phyloP scores from a whole-genome alignment of 495 filamentous ascomycete genomes.

The Schizothecium vesticola region DNA sequence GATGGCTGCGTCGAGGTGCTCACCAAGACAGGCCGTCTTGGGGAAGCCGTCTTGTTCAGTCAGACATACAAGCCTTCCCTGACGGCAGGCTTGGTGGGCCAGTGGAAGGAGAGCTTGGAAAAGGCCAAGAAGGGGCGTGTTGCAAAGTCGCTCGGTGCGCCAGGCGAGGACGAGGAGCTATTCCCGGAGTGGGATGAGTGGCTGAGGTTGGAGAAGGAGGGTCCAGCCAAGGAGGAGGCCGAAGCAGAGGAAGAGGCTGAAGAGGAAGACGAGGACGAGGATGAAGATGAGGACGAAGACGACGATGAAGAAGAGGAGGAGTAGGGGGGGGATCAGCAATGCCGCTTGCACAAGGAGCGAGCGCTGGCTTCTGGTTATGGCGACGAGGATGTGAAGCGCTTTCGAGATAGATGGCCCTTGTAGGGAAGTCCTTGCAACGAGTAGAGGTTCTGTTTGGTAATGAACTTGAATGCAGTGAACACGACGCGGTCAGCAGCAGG shows the following conservation, averaged over 20 bases:
- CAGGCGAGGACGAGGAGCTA: constrained; percentile 78
- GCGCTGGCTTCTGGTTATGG: background rate
- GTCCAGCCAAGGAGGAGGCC: constrained; percentile 36
- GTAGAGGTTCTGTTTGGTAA: background rate
- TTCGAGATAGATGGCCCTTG: background rate
- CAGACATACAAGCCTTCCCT: constrained; percentile 89
- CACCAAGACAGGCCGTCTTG: constrained; percentile 65
- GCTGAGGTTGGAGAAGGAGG: constrained; percentile 71
- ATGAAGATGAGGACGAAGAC: constrained; percentile 13
- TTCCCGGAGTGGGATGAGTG: constrained; percentile 97
- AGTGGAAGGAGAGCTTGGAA: constrained; percentile 80
- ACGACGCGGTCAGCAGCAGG: background rate
- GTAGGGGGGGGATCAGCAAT: constrained; percentile 7
- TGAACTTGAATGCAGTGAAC: background rate
- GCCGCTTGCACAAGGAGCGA: background rate
- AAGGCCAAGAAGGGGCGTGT: constrained; percentile 77
- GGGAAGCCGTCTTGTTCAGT: constrained; percentile 84
- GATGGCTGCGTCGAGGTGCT: constrained; percentile 78
- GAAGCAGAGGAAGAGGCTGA: constrained; percentile 14
- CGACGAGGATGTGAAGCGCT: background rate
- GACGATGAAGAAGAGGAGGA: constrained; percentile 13
- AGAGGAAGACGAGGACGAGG: constrained; percentile 13
- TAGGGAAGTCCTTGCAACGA: background rate
- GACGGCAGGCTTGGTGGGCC: constrained; percentile 58
- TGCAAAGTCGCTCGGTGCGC: constrained; percentile 74